phyloP scores from a whole-genome alignment of 768 basidiomycete genomes.

The Sistotremastrum suecicum region DNA sequence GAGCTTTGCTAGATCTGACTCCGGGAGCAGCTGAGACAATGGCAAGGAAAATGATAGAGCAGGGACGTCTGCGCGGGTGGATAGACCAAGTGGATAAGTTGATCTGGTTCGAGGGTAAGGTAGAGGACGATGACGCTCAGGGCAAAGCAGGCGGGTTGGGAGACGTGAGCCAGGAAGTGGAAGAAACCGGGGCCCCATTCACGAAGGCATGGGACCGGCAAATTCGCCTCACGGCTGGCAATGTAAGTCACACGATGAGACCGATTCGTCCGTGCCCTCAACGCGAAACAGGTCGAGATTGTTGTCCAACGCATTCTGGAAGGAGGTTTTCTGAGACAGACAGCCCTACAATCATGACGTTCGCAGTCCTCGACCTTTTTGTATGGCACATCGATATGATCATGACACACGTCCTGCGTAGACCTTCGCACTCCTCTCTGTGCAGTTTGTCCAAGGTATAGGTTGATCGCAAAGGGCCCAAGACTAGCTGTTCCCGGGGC shows the following conservation, averaged over 20 bases:
- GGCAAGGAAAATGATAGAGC: constrained; percentile 98
- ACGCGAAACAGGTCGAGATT: constrained; percentile 49
- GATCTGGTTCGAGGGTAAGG: constrained; percentile 81
- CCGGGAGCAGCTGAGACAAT: constrained; percentile 93
- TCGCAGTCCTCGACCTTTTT: constrained; percentile 16
- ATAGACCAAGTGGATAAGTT: constrained; percentile 94
- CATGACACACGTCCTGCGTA: constrained; percentile 1
- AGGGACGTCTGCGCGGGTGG: constrained; percentile 80
- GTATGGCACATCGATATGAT: constrained; percentile 17
- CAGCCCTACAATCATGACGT: constrained; percentile 13
- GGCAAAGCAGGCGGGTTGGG: constrained; percentile 91
- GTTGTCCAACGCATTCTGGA: constrained; percentile 74
- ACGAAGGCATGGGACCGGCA: constrained; percentile 96
- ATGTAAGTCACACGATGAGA: constrained; percentile 33
- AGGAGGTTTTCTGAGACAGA: constrained; percentile 43
- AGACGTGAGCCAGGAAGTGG: constrained; percentile 70
- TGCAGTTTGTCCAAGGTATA: too few species aligned
- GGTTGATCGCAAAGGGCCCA: too few species aligned
- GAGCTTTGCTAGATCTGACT: constrained; percentile 76
- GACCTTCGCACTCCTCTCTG: background rate
- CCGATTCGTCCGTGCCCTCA: constrained; percentile 3
- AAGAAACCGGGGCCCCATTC: constrained; percentile 79
- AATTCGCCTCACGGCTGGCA: constrained; percentile 77
- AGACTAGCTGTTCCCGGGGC: too few species aligned
- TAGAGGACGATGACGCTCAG: constrained; percentile 84